These are phyloP conservation scores for Aspergillus leporis DNA, from an alignment of 495 filamentous ascomycete species.

Conservation along the genomic window DNA sequence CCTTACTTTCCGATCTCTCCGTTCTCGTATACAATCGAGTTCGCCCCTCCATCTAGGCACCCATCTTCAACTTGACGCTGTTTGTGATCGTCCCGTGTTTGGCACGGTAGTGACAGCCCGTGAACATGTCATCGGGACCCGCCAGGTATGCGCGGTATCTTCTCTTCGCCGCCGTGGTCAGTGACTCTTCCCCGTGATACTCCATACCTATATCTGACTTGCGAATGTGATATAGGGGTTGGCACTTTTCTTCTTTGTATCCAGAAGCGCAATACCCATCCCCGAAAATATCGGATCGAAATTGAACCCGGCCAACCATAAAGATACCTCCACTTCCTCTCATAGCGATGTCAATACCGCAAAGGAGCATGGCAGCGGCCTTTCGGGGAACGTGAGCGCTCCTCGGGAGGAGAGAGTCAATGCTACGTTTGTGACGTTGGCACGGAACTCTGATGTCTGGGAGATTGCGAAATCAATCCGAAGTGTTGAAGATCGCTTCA, in stretches of 20 bases:
- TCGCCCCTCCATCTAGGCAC: slow-evolving; percentile 13
- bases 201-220: neutral
- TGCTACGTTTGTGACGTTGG: slow-evolving; percentile 94
- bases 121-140: slow-evolving; percentile 63
- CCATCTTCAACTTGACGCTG: neutral
- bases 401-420: slow-evolving; percentile 74
- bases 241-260: slow-evolving; percentile 76
- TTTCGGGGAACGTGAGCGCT: slow-evolving; percentile 42
- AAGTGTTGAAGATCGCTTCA: slow-evolving; percentile 95
- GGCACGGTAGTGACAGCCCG: neutral
- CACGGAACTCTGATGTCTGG: slow-evolving; percentile 91
- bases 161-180: slow-evolving; percentile 81
- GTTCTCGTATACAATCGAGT: slow-evolving; percentile 2
- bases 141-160: slow-evolving; percentile 84
- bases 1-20: neutral
- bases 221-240: slow-evolving; percentile 53
- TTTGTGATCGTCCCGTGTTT: neutral
- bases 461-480: slow-evolving; percentile 94
- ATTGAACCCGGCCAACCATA: slow-evolving; percentile 24
- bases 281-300: slow-evolving; percentile 31
- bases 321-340: slow-evolving; percentile 17
- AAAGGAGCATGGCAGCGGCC: slow-evolving; percentile 37
- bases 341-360: slow-evolving; percentile 9
- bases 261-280: slow-evolving; percentile 62
- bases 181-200: slow-evolving; percentile 26